phyloP scores from a whole-genome alignment of 2,329 filamentous ascomycete species.

The Septoria linicola region DNA sequence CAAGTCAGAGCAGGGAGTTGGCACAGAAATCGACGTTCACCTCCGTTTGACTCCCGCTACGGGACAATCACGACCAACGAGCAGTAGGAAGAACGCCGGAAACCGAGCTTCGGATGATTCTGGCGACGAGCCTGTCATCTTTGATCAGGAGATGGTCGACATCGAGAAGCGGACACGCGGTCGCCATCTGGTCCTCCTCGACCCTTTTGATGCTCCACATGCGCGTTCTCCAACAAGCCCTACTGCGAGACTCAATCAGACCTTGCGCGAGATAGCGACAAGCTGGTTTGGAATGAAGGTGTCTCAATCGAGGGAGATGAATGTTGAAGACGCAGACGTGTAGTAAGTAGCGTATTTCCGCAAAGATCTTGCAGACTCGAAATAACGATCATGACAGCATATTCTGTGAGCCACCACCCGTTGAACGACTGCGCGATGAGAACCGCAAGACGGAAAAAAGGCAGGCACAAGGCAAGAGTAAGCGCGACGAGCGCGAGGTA shows the following conservation, averaged over 20 bases:
- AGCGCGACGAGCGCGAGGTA: slow-evolving; percentile 11
- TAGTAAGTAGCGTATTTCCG: slow-evolving; percentile 6
- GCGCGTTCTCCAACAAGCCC: slow-evolving; percentile 10
- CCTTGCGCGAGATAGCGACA: slow-evolving; percentile 23
- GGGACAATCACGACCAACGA: background rate
- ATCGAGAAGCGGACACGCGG: slow-evolving; percentile 19
- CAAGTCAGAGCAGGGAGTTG: slow-evolving; percentile 45
- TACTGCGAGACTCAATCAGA: slow-evolving; percentile 24
- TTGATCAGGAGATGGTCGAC: slow-evolving; percentile 18
- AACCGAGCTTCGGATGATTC: background rate
- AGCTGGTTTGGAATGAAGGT: slow-evolving; percentile 30
- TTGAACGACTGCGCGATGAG: slow-evolving; percentile 24
- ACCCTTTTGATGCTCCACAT: slow-evolving; percentile 9
- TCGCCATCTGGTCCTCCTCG: slow-evolving; percentile 27
- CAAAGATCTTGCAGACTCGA: background rate
- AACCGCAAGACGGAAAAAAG: slow-evolving; percentile 1
- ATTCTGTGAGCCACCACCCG: slow-evolving; percentile 28
- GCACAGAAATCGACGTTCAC: slow-evolving; percentile 30
- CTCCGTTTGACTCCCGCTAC: slow-evolving; percentile 22
- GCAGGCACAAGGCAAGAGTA: background rate
- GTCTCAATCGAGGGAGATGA: slow-evolving; percentile 19
- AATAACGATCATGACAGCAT: slow-evolving; percentile 6
- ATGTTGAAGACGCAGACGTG: slow-evolving; percentile 24
- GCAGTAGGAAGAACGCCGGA: background rate
- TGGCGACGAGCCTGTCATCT: background rate